Conservation (phyloP, 352 stramenopile genomes). For the Globisporangium spiculum region DNA sequence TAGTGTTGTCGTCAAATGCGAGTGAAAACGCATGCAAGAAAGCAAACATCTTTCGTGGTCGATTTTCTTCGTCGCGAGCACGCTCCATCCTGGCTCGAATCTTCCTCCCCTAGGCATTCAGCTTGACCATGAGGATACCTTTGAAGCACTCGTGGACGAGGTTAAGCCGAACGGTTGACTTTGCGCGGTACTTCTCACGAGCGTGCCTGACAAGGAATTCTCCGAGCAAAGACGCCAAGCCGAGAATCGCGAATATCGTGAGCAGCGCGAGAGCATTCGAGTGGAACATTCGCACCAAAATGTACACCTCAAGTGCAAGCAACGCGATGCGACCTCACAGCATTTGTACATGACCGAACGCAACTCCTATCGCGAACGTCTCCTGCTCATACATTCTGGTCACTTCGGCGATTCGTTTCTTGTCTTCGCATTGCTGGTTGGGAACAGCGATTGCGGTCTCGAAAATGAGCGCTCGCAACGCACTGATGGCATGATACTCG, state of each 20-base stretch:
- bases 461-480: slow-evolving; percentile 34
- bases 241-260: slow-evolving; percentile 23
- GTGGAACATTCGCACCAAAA: slow-evolving; percentile 36
- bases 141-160: slow-evolving; percentile 51
- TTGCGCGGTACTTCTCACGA: slow-evolving; percentile 22
- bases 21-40: background rate
- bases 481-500: slow-evolving; percentile 33
- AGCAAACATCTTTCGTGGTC: background rate
- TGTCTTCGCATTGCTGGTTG: slow-evolving; percentile 21
- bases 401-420: slow-evolving; percentile 37
- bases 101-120: slow-evolving; percentile 79
- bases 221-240: slow-evolving; percentile 20
- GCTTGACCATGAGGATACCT: slow-evolving; percentile 77
- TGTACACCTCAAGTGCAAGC: slow-evolving; percentile 32
- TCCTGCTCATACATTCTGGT: slow-evolving; percentile 34
- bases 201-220: slow-evolving; percentile 17
- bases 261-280: slow-evolving; percentile 31
- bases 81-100: slow-evolving; percentile 60
- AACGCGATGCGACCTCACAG: slow-evolving; percentile 29
- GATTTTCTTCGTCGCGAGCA: slow-evolving; percentile 49
- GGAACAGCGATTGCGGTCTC: slow-evolving; percentile 35
- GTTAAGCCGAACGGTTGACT: slow-evolving; percentile 26
- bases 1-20: background rate
- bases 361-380: slow-evolving; percentile 21
- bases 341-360: slow-evolving; percentile 29